A percentile compares a stretch with the other conserved stretches of the same genome.
Evolutionary conservation across 495 filamentous ascomycete genomes (phyloP).

Genomic region (Staphylotrichum tortipilum): DNA sequence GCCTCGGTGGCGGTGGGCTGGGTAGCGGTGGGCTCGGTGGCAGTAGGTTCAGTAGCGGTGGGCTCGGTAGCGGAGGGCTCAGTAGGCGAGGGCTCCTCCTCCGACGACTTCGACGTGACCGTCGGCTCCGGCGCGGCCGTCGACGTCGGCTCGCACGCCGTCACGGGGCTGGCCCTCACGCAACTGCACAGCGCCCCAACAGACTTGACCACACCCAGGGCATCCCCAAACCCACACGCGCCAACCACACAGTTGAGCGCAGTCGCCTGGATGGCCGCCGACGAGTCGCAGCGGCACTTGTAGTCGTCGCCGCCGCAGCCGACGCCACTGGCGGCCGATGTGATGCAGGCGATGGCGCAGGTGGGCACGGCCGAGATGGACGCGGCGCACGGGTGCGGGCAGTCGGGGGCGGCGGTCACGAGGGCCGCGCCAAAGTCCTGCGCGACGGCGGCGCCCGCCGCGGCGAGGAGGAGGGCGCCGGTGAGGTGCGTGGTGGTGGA

Average conservation of each 20-base stretch:
- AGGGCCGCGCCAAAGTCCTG: neutral
- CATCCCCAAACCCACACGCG: neutral
- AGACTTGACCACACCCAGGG: neutral
- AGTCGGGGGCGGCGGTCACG: neutral
- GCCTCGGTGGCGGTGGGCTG: too few relatives aligned
- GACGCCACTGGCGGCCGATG: neutral
- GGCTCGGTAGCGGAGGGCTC: too few relatives aligned
- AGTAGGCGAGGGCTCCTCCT: too few relatives aligned
- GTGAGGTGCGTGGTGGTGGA: neutral
- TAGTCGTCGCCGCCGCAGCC: slow-evolving; percentile 1
- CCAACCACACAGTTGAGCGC: neutral
- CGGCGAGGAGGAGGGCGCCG: neutral
- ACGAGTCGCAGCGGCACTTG: neutral
- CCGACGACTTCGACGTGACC: too few relatives aligned
- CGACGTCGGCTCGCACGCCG: neutral
- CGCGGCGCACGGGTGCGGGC: neutral
- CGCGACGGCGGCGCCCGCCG: neutral
- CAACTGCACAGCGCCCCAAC: neutral
- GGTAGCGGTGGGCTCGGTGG: too few relatives aligned
- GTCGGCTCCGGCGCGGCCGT: too few relatives aligned
- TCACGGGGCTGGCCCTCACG: neutral
- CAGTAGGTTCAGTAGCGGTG: too few relatives aligned
- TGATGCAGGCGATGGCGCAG: slow-evolving; percentile 6
- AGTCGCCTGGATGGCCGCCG: neutral
- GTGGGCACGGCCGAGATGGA: neutral